Base-by-base conservation (phyloP, 108 stramenopile genomes). In the Aureococcus anophagefferens region DNA sequence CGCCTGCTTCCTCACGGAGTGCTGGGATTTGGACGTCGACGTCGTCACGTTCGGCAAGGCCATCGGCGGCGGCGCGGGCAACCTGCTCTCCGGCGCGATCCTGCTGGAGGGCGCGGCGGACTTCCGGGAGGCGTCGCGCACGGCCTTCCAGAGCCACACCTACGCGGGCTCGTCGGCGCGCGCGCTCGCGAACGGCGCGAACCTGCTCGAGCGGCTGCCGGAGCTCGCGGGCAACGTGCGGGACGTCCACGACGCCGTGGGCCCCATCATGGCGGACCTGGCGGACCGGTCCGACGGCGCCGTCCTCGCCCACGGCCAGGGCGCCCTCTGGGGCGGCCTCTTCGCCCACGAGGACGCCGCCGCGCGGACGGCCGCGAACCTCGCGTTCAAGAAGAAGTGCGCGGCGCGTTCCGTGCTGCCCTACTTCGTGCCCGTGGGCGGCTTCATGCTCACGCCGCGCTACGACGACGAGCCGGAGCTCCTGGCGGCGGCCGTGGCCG, bases 1-100 rank as follows among this genome's bases (percentile, higher is more conserved):
- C 16, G 77, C 79, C 15, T 46, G 84, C 68, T 87, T 87, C 77
- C 77, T 84, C 14, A 83, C 79, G 5, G 70, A 82, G 73, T 81
- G 76, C 33, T 75, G 72, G 69, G 75, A 74, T 14, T 69, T 87
- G 0, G 72, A 84, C 64, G 74, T 81, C 36, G 86, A 87, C 73
- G 80, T 75, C 31, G 68, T 87, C 28, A 83, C 83, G 15, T 87
- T 87, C 76, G 86, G 83, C 31, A 87, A 87, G 71, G 73, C 83
- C 44, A 80, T 87, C 68, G 86, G 75, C 35, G 81, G 76, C 28
- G 86, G 86, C 29, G 86, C 78, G 5, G 40, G 40, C 13, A 82
- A 69, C 44, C 86, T 81, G 9, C 69, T 87, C 62, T 77, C 83
- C n/a, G 86, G 86, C 28, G 83, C 83, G 28, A 72, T 87, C 36